Percentiles rank a stretch among this genome's conserved stretches.
Evolutionary conservation across 2,329 filamentous ascomycete species (phyloP).

Genomic region (Basipetospora chlamydospora): DNA sequence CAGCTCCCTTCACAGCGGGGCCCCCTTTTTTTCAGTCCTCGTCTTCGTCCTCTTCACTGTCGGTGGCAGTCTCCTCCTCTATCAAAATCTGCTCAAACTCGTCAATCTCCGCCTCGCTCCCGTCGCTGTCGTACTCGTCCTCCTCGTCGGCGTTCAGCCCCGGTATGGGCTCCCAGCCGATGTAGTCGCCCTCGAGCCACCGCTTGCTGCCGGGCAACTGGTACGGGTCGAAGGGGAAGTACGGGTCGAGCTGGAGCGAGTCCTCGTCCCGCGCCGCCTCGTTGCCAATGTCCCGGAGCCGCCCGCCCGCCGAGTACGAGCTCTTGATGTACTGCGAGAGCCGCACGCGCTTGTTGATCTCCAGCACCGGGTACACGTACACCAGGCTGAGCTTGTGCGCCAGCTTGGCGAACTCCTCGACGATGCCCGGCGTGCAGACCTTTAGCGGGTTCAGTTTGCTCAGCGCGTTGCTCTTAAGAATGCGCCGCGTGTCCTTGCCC

Average conservation of each 20-base stretch:
- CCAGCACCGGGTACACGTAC: conserved; percentile 77
- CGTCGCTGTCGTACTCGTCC: conserved; percentile 35
- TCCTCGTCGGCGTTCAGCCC: conserved; percentile 48
- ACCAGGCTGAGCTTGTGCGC: conserved; percentile 74
- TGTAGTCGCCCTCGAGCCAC: conserved; percentile 78
- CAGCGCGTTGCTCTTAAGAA: conserved; percentile 64
- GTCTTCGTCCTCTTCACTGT: conserved; percentile 28
- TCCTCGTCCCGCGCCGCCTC: conserved; percentile 42
- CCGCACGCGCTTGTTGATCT: conserved; percentile 81
- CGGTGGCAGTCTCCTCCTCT: conserved; percentile 35
- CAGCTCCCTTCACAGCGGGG: too few relatives aligned
- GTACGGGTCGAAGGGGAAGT: conserved; percentile 97
- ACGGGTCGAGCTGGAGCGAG: conserved; percentile 76
- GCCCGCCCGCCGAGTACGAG: conserved; percentile 39
- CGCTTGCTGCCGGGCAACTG: conserved; percentile 72
- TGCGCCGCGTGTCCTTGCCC: conserved; percentile 58
- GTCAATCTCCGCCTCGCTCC: conserved; percentile 34
- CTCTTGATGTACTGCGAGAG: conserved; percentile 54
- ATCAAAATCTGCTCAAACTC: conserved; percentile 25
- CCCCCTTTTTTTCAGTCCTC: conserved; percentile 5
- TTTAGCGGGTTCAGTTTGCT: conserved; percentile 89
- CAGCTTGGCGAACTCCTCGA: conserved; percentile 80
- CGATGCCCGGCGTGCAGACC: conserved; percentile 81
- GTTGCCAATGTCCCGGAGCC: conserved; percentile 28
- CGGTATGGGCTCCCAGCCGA: conserved; percentile 62